Conservation (phyloP, 1,284 basidiomycete species). For the Papiliotrema flavescens region DNA sequence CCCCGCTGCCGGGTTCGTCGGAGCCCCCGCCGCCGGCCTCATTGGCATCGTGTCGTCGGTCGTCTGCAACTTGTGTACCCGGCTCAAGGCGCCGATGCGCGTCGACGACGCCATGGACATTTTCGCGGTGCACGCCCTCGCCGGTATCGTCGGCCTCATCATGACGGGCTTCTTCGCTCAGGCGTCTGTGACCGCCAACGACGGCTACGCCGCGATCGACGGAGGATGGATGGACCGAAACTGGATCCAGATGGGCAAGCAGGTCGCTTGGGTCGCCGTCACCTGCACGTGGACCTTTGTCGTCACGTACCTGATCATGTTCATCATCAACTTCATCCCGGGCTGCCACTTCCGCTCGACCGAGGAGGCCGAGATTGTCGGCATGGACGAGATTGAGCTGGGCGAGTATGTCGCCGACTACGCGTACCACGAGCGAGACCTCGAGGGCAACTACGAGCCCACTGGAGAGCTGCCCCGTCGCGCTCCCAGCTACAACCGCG, state of each 20-base stretch:
- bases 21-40: slow-evolving; percentile 58
- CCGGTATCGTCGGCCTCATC: slow-evolving; percentile 79
- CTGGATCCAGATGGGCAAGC: slow-evolving; percentile 75
- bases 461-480: not conserved
- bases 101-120: slow-evolving; percentile 59
- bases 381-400: slow-evolving; percentile 64
- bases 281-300: slow-evolving; percentile 57
- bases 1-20: slow-evolving; percentile 51
- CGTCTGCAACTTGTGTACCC: slow-evolving; percentile 81
- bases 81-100: slow-evolving; percentile 58
- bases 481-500: not conserved
- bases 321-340: slow-evolving; percentile 58
- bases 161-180: slow-evolving; percentile 63
- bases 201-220: slow-evolving; percentile 53
- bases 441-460: slow-evolving; percentile 37
- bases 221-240: slow-evolving; percentile 72
- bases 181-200: slow-evolving; percentile 71
- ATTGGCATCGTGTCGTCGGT: slow-evolving; percentile 72
- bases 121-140: slow-evolving; percentile 86
- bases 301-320: slow-evolving; percentile 54
- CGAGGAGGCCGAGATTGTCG: slow-evolving; percentile 73
- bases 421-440: slow-evolving; percentile 47
- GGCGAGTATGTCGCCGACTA: slow-evolving; percentile 51
- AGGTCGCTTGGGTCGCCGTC: slow-evolving; percentile 76
- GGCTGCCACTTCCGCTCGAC: slow-evolving; percentile 68